Evolutionary conservation across 2,329 filamentous ascomycete species (phyloP).

Genomic region (Cercospora citrullina): DNA sequence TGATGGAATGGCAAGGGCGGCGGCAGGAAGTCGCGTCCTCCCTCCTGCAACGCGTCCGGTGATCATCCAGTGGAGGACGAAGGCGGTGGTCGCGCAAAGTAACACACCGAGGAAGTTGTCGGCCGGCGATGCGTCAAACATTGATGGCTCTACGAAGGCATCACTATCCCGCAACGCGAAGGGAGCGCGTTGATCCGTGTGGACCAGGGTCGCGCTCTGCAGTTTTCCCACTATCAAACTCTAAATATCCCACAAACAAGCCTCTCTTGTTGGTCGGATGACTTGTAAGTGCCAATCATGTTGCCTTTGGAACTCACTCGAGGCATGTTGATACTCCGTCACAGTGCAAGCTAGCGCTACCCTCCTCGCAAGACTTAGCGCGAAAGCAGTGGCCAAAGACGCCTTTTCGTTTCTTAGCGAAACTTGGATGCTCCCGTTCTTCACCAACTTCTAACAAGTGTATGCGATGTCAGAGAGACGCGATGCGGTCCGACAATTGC

Average conservation of each 20-base stretch:
- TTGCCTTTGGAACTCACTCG: too few species aligned
- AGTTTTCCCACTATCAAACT: not conserved
- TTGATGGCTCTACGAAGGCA: conserved; percentile 11
- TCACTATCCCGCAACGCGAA: conserved; percentile 3
- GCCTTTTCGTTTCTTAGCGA: too few species aligned
- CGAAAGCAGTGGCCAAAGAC: too few species aligned
- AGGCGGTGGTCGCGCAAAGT: conserved; percentile 20
- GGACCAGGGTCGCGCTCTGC: not conserved
- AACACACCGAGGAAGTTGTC: conserved; percentile 14
- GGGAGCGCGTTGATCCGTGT: conserved; percentile 4
- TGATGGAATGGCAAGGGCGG: conserved; percentile 20
- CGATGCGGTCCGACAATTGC: too few species aligned
- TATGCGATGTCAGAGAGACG: too few species aligned
- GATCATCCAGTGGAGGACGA: conserved; percentile 35
- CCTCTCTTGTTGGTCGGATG: too few species aligned
- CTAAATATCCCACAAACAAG: not conserved
- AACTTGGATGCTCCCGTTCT: too few species aligned
- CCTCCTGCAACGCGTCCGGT: conserved; percentile 30
- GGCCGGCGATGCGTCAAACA: conserved; percentile 4
- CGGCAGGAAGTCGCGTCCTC: conserved; percentile 32
- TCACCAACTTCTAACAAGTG: too few species aligned
- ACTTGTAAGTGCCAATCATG: too few species aligned
- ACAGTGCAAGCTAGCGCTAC: too few species aligned
- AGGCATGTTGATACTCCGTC: too few species aligned
- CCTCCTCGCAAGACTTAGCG: too few species aligned